Base-by-base conservation (phyloP, 2,329 filamentous ascomycete species). In the Botryotinia calthae region DNA sequence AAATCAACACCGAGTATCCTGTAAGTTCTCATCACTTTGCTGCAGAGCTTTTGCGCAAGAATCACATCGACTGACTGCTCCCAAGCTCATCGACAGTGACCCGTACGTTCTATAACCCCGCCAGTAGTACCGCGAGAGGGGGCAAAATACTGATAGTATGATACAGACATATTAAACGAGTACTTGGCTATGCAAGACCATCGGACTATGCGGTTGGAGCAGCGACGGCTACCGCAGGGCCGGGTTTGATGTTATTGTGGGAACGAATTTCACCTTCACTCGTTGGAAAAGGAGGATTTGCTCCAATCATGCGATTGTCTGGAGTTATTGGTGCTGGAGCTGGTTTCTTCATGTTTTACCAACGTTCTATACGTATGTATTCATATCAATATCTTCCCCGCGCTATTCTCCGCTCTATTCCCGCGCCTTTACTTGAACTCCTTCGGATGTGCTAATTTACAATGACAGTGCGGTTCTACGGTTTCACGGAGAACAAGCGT, bases 71-170 rank as follows among this genome's bases (percentile, higher is more conserved):
- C 80, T 83, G 79, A 82, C 76, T n/a, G 79, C 72, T 61, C 80
- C 81, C 78, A 85, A 99, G 96, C 92, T 98, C 85, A 98, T 99
- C 84, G 96, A 99, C 87, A 97, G 93, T 86, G 96, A 99, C 84
- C 96, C 96, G 95, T 98, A 95, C 82, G 91, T 75, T 72, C 73
- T 77, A 54, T 73, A 56, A 67, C 64, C 46, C 34, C 46, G 64
- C 46, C 46, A 3, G 34, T 28, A 25, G 25, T 34, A 66, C 16
- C 18, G 63, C 42, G 16, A 58, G 34, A n/a, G 48, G 28, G 59
- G 61, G 63, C 31, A 51, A 31, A 12, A 58, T 54, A 42, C 58
- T 34, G 51, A 62, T 73, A 85, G 80, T 78, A 77, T 78, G 40
- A 34, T 74, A 72, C 79, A 97, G 94, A 80, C 96, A 99, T 84